Evolutionary conservation across 805 yeast species (phyloP).

Genomic region (Myxozyma neotropica): DNA sequence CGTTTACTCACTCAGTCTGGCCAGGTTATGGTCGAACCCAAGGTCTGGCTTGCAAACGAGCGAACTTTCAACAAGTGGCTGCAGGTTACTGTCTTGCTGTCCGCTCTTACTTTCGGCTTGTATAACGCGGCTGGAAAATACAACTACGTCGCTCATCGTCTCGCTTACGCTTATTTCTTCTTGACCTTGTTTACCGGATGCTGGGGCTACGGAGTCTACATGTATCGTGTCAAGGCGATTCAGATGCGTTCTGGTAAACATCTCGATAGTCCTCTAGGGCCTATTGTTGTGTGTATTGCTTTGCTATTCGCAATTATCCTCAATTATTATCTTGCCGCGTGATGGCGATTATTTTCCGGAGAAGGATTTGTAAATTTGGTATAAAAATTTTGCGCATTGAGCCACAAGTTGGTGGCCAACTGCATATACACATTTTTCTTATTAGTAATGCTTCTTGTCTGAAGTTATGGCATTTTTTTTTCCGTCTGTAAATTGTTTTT

Average conservation of each 20-base stretch:
- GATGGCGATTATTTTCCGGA: no score
- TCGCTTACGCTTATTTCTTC: conserved; percentile 80
- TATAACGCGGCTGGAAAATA: conserved; percentile 61
- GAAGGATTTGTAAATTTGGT: no score
- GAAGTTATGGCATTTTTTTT: no score
- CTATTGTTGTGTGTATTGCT: conserved; percentile 73
- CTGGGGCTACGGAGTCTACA: conserved; percentile 86
- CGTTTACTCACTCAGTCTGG: conserved; percentile 82
- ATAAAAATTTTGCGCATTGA: no score
- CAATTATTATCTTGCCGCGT: conserved; percentile 26
- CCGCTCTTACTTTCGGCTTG: conserved; percentile 81
- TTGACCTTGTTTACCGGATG: conserved; percentile 79
- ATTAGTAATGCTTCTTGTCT: no score
- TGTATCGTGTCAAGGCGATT: conserved; percentile 70
- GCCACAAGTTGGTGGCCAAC: no score
- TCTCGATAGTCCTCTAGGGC: conserved; percentile 88
- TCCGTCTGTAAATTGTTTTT: no score
- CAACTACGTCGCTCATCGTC: conserved; percentile 54
- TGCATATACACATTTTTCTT: no score
- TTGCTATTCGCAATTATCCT: conserved; percentile 65
- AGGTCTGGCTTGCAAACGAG: conserved; percentile 98
- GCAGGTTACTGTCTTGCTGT: conserved; percentile 79
- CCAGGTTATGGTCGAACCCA: conserved; percentile 92
- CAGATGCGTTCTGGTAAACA: conserved; percentile 82
- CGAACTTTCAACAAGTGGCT: conserved; percentile 97